Evolutionary conservation across 352 stramenopile genomes (phyloP).

Genomic region (Globisporangium ultimum): DNA sequence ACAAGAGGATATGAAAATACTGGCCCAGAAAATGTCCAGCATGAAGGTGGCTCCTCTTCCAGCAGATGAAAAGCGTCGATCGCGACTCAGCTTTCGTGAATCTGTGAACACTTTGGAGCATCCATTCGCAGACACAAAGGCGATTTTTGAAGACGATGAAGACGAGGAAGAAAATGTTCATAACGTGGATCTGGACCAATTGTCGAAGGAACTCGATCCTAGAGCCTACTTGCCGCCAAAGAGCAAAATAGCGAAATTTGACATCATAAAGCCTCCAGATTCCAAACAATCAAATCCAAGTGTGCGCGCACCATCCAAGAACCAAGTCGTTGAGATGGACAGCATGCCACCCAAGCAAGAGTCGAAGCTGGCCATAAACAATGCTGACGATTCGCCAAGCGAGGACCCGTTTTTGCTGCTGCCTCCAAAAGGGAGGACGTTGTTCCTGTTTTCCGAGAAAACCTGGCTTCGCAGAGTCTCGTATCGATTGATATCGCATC

Average conservation of each 20-base stretch:
- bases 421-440: conserved; percentile 19
- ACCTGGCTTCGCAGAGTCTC: conserved; percentile 35
- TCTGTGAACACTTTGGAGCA: not conserved
- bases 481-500: conserved; percentile 55
- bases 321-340: not conserved
- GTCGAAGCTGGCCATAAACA: no score
- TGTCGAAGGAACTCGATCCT: conserved; percentile 16
- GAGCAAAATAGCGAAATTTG: not conserved
- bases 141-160: conserved; percentile 15
- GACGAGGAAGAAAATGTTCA: conserved; percentile 38
- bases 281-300: not conserved
- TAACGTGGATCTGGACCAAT: conserved; percentile 17
- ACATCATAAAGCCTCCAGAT: not conserved
- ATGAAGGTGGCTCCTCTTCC: conserved; percentile 45
- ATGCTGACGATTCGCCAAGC: not conserved
- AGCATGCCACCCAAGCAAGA: not conserved
- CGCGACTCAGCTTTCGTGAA: conserved; percentile 19
- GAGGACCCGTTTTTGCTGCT: conserved; percentile 9
- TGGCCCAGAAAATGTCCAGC: conserved; percentile 53
- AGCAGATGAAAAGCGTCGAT: conserved; percentile 11
- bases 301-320: not conserved
- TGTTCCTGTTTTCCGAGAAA: conserved; percentile 51
- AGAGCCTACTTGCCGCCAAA: not conserved
- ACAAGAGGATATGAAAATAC: conserved; percentile 43
- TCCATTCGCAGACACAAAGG: conserved; percentile 2